Percentiles rank a stretch among this genome's conserved stretches.
phyloP scores from a whole-genome alignment of 2,329 filamentous ascomycete genomes.

The Penicillium hordei region DNA sequence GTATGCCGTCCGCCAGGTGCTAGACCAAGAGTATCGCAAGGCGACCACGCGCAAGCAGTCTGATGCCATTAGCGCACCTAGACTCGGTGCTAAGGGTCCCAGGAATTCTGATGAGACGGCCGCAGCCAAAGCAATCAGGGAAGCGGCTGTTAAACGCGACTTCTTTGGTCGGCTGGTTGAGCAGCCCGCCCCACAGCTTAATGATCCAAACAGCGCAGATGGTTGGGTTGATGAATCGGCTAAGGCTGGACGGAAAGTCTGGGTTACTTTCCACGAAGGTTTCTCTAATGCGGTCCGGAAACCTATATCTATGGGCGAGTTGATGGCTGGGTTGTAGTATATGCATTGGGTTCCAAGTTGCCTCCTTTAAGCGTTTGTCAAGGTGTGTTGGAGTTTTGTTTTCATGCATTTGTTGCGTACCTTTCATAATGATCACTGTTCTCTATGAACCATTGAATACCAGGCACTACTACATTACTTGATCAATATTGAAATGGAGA shows the following conservation, averaged over 20 bases:
- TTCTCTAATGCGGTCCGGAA: constrained; percentile 91
- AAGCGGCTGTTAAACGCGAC: constrained; percentile 63
- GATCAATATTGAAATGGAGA: background rate
- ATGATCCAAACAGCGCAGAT: constrained; percentile 37
- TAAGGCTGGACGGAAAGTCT: constrained; percentile 61
- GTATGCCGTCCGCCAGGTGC: constrained; percentile 89
- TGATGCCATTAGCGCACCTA: constrained; percentile 50
- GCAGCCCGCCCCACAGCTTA: constrained; percentile 41
- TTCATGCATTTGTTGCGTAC: background rate
- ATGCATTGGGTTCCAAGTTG: background rate
- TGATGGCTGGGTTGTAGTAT: constrained; percentile 55
- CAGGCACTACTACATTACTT: background rate
- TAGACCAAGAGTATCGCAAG: constrained; percentile 84
- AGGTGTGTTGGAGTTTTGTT: background rate
- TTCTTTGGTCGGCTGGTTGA: constrained; percentile 78
- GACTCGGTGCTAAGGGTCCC: constrained; percentile 22
- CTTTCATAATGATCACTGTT: background rate
- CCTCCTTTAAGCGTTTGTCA: constrained; percentile 8
- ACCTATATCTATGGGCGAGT: constrained; percentile 75
- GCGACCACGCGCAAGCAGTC: constrained; percentile 67
- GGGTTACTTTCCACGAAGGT: constrained; percentile 88
- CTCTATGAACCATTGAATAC: background rate
- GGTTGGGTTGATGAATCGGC: constrained; percentile 36
- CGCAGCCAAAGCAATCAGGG: constrained; percentile 25
- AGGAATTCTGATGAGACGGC: constrained; percentile 30